Percentiles rank a stretch among this genome's conserved stretches.
Conservation (phyloP, 441 rosid genomes). For the Jatropha multifida region DNA sequence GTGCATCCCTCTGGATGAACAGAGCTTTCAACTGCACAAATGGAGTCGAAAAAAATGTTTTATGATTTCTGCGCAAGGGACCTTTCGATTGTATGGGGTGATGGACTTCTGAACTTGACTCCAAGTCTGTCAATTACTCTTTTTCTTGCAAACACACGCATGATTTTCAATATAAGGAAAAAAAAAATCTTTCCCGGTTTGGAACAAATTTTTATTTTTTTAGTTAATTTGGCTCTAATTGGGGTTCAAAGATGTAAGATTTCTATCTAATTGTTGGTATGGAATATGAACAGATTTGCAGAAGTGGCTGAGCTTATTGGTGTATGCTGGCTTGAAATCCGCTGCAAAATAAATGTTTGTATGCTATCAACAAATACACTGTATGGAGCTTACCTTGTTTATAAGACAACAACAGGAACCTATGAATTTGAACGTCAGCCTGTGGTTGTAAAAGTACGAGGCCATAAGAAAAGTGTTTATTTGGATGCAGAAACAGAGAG, state of each 20-base stretch:
- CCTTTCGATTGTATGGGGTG: slow-evolving; percentile 53
- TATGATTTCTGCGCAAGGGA: slow-evolving; percentile 59
- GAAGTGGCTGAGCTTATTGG: slow-evolving; percentile 55
- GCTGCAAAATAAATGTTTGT: slow-evolving; percentile 38
- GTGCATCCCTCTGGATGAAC: not conserved
- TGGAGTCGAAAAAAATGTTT: slow-evolving; percentile 48
- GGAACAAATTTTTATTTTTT: no score
- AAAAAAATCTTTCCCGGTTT: no score
- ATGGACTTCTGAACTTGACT: slow-evolving; percentile 42
- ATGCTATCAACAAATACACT: slow-evolving; percentile 41
- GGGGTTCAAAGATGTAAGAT: no score
- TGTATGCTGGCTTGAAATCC: slow-evolving; percentile 67
- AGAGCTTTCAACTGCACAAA: slow-evolving; percentile 68
- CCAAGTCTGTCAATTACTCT: slow-evolving; percentile 39
- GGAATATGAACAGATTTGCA: slow-evolving; percentile 39
- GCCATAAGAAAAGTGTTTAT: slow-evolving; percentile 15
- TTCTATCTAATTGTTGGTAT: not conserved
- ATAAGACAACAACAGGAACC: slow-evolving; percentile 17
- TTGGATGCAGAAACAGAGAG: slow-evolving; percentile 19
- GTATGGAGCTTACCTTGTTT: slow-evolving; percentile 52
- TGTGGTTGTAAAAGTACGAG: slow-evolving; percentile 40
- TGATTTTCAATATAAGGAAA: no score
- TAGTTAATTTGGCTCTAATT: no score
- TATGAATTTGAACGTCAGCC: slow-evolving; percentile 44
- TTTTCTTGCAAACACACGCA: not conserved